A percentile compares a stretch with the other conserved stretches of the same genome.
Conservation (phyloP, 495 filamentous ascomycete species). For the Xylaria intraflava region DNA sequence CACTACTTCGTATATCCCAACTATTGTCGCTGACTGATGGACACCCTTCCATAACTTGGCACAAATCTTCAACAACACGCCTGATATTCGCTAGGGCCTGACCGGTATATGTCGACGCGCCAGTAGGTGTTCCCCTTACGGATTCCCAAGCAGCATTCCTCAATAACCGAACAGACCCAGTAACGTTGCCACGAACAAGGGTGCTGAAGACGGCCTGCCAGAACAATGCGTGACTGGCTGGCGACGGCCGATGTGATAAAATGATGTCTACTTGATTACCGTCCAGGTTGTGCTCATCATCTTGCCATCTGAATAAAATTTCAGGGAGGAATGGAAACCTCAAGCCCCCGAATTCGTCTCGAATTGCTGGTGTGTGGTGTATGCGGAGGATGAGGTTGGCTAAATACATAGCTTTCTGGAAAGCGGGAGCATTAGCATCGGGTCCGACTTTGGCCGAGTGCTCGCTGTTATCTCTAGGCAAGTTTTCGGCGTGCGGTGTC, state of each 20-base stretch:
- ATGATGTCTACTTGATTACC: slow-evolving; percentile 54
- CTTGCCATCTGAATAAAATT: slow-evolving; percentile 72
- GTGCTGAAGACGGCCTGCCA: slow-evolving; percentile 69
- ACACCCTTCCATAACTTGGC: slow-evolving; percentile 60
- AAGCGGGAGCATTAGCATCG: slow-evolving; percentile 46
- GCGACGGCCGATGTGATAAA: slow-evolving; percentile 55
- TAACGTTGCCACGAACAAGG: slow-evolving; percentile 64
- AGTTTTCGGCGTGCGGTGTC: slow-evolving; percentile 43
- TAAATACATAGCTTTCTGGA: slow-evolving; percentile 69
- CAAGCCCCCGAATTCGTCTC: slow-evolving; percentile 31
- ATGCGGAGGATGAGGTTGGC: slow-evolving; percentile 64
- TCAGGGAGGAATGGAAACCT: slow-evolving; percentile 53
- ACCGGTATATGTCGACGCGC: slow-evolving; percentile 61
- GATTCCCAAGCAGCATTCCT: slow-evolving; percentile 67
- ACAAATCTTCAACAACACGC: slow-evolving; percentile 56
- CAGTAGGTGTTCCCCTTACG: slow-evolving; percentile 45
- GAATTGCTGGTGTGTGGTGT: slow-evolving; percentile 55
- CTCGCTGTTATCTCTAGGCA: slow-evolving; percentile 43
- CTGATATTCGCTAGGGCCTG: slow-evolving; percentile 65
- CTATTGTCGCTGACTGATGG: slow-evolving; percentile 55
- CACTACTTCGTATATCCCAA: slow-evolving; percentile 69
- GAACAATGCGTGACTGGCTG: slow-evolving; percentile 64
- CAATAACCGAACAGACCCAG: slow-evolving; percentile 55
- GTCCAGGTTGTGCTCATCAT: slow-evolving; percentile 59
- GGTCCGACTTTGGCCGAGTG: slow-evolving; percentile 57